Conservation (phyloP, 805 yeast species). For the Cyberlindnera xylosilytica region DNA sequence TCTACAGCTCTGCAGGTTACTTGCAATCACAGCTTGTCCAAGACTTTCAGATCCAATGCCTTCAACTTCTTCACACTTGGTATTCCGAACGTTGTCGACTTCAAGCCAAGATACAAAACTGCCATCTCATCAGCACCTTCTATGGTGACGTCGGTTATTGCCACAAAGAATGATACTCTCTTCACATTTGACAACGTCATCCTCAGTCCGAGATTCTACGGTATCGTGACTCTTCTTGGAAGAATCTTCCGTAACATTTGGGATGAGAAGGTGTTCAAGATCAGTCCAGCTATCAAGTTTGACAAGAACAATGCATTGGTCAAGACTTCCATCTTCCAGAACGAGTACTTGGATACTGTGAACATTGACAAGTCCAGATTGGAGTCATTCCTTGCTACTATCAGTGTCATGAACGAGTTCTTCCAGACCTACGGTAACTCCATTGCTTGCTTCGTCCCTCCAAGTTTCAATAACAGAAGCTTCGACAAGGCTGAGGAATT, state of each 20-base stretch:
- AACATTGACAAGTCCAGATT: slow-evolving; percentile 48
- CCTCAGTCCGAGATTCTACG: slow-evolving; percentile 88
- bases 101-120: slow-evolving; percentile 37
- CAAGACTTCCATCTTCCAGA: slow-evolving; percentile 34
- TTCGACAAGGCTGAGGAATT: slow-evolving; percentile 51
- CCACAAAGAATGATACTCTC: slow-evolving; percentile 19
- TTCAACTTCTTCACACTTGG: slow-evolving; percentile 42
- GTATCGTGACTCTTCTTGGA: slow-evolving; percentile 73
- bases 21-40: slow-evolving; percentile 67
- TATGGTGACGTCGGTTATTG: slow-evolving; percentile 20
- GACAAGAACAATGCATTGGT: slow-evolving; percentile 31
- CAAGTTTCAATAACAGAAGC: slow-evolving; percentile 39
- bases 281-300: slow-evolving; percentile 32
- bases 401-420: slow-evolving; percentile 65
- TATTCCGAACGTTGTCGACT: slow-evolving; percentile 40
- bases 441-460: slow-evolving; percentile 61
- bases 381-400: slow-evolving; percentile 69
- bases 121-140: slow-evolving; percentile 12
- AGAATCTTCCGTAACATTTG: slow-evolving; percentile 78
- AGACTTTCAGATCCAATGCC: slow-evolving; percentile 40
- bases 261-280: slow-evolving; percentile 63
- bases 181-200: slow-evolving; percentile 70
- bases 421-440: slow-evolving; percentile 61
- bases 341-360: slow-evolving; percentile 35
- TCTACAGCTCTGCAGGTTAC: slow-evolving; percentile 83